Evolutionary conservation across 2,329 filamentous ascomycete species (phyloP), one percentile per base, ranked within the genome.

Genomic region (Rugonectria rugulosa): DNA sequence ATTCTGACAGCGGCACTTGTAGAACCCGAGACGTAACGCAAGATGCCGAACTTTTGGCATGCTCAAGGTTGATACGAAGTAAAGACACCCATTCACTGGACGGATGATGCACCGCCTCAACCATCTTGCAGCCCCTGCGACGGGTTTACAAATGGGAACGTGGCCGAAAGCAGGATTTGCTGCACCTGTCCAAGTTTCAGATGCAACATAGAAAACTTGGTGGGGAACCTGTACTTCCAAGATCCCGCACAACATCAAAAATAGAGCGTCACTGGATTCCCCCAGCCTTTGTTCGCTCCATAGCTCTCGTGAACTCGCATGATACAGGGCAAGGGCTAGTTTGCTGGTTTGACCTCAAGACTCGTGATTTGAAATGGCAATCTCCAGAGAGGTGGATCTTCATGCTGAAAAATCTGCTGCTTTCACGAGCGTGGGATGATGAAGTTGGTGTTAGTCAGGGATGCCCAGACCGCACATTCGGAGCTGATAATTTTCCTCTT

Each of bases 391-490:
- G 56, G 66, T 67, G 65, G 64, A 67, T 59, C 63, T 50, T 56
- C 41, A 53, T 60, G 57, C 49, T 60, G 59, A 56, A 67, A 67
- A 67, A 47, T 56, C 61, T 59, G 62, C 60, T 53, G 44, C 54
- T 38, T 54, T 61, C 43, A 43, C 37, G 48, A 14, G 51, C 60
- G 57, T 52, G 52, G 51, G 56, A 14, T 48, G 52, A 50, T 57
- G 53, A 31, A 42, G 38, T 64, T 48, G 42, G 55, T 43, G 7
- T 46, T 56, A 34, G 54, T 56, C 65, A 67, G 63, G 65, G 65
- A 65, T 67, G 50, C 54, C 60, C 36, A 59, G 65, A 65, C 65
- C 62, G 57, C 65, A 62, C 56, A 56, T 64, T 67, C 48, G 51
- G 45, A 47, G 51, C 40, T 56, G 50, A 54, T 45, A 58, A 36